Base-by-base conservation (phyloP, 805 yeast genomes). In the Hanseniaspora meyeri region DNA sequence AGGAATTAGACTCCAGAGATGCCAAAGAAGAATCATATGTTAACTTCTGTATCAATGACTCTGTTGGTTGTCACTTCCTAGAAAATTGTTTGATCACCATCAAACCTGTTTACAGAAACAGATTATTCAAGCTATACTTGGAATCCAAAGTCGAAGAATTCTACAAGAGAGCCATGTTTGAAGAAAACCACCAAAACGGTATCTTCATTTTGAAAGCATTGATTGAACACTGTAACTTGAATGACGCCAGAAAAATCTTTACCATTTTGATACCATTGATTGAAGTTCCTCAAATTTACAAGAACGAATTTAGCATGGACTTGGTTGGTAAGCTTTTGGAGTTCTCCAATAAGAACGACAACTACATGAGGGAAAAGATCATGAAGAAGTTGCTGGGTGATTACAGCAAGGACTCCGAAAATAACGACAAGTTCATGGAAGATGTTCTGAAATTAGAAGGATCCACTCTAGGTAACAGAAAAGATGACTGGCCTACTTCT, bases 11-110 rank as follows among this genome's bases (percentile, higher is more conserved):
- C 20, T 52, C 56, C 17, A 74, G 69, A 51, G 81, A 83, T 60
- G 53, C 78, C 0, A 76, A 79, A 58, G 93, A 86, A 63, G 90
- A 79, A 60, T 80, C 93, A 0, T 89, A 85, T 67, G 82, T 90
- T 34, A 96, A 89, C 66, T 85, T 85, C 63, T 73, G 90, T 55
- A 70, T 91, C 39, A 80, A 93, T 9, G 96, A 89, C 65, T 74
- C 95, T 1, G 87, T 90, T n/a, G 98, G 97, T 0, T 85, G 95
- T 1, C 97, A 89, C 69, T 91, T 93, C 72, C 73, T 91, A 31
- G 88, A 93, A 68, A 77, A 82, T 19, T 77, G 82, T 11, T 73
- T 90, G 52, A 79, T 77, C 49, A 78, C 77, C 58, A 82, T 83
- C 59, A 81, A 93, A 61, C 70, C 78, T 60, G 83, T 80, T 60